A percentile compares a stretch with the other conserved stretches of the same genome.
Evolutionary conservation across 208 protist genomes (phyloP).

Genomic region (Wallacemonas rigidus): DNA sequence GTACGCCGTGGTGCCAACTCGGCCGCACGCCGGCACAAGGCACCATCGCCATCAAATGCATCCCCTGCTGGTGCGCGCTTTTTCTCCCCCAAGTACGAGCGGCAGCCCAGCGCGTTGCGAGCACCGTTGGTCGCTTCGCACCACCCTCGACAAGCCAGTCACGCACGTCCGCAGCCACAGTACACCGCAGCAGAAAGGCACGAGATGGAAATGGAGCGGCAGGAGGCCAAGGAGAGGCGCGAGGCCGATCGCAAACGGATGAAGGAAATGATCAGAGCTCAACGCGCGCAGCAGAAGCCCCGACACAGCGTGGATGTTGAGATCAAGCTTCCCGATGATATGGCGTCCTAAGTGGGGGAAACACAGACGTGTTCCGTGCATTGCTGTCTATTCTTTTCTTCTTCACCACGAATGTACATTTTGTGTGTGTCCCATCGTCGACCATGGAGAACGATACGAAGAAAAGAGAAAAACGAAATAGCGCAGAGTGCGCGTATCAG

Average conservation of each 20-base stretch:
- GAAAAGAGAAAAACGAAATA: too few species aligned
- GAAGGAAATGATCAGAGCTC: constrained; percentile 71
- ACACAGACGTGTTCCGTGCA: neutral
- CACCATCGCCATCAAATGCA: constrained; percentile 2
- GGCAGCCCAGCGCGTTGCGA: constrained; percentile 12
- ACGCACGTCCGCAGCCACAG: constrained; percentile 32
- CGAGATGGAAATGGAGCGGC: constrained; percentile 41
- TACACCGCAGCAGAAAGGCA: constrained; percentile 33
- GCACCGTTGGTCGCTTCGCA: constrained; percentile 14
- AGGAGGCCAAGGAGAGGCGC: constrained; percentile 52
- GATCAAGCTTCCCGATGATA: constrained; percentile 59
- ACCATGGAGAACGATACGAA: too few species aligned
- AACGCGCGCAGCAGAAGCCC: constrained; percentile 47
- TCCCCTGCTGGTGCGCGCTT: constrained; percentile 11
- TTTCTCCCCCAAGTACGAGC: constrained; percentile 16
- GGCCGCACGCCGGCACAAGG: constrained; percentile 1
- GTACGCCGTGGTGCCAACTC: constrained; percentile 17
- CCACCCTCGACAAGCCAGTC: constrained; percentile 44
- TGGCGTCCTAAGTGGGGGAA: constrained; percentile 27
- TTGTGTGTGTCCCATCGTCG: neutral
- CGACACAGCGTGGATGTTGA: constrained; percentile 46
- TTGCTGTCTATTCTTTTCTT: neutral
- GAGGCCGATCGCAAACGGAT: constrained; percentile 71
- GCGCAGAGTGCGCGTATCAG: too few species aligned
- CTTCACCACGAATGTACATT: neutral